These are phyloP conservation scores for Dioscorea cayenensis DNA, from an alignment of 116 monocot genomes.

Conservation along the genomic window DNA sequence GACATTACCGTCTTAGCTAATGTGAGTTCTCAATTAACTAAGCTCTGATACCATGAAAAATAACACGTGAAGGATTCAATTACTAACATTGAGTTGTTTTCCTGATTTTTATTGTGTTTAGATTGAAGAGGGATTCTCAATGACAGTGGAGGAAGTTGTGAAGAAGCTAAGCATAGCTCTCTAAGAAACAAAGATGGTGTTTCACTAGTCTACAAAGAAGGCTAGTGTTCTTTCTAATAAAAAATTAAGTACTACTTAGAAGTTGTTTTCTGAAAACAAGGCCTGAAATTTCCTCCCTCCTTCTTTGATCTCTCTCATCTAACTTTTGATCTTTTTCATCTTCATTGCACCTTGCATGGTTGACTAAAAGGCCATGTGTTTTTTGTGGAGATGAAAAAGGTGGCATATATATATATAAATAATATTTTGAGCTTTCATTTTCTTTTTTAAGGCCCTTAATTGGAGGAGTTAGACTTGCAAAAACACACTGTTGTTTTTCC, in stretches of 20 bases:
- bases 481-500: conserved; percentile 3
- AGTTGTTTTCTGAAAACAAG: not conserved
- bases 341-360: not conserved
- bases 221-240: not conserved
- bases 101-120: not conserved
- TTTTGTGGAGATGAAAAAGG: too few relatives aligned
- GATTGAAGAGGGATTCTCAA: conserved; percentile 7
- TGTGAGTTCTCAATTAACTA: conserved; percentile 6
- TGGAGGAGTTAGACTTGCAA: not conserved
- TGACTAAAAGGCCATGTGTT: not conserved
- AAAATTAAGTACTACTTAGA: not conserved
- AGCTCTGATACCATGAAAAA: not conserved
- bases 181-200: not conserved
- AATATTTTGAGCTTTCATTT: conserved; percentile 1
- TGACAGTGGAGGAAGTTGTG: not conserved
- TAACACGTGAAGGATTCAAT: not conserved
- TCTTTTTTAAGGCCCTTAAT: not conserved
- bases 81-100: not conserved
- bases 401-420: not conserved
- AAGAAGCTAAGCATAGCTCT: conserved; percentile 2
- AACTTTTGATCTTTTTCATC: not conserved
- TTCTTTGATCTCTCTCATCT: not conserved
- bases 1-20: conserved; percentile 11
- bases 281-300: not conserved
- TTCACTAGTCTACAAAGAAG: conserved; percentile 5